phyloP scores from a whole-genome alignment of 805 yeast genomes.

The Sugiyamaella floridensis region DNA sequence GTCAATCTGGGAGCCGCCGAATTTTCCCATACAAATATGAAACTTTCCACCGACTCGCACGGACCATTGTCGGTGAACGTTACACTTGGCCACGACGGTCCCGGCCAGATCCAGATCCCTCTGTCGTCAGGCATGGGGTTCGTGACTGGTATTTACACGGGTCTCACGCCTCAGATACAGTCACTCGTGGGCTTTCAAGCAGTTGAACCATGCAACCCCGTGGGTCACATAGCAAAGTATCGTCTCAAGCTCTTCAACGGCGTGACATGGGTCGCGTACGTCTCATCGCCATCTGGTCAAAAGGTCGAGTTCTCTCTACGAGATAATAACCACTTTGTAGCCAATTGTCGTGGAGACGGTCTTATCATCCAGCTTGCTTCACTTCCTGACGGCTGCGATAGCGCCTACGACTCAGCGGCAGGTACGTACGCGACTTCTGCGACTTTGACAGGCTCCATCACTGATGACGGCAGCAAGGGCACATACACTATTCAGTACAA shows the following conservation, averaged over 20 bases:
- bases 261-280: conserved; percentile 47
- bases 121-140: conserved; percentile 79
- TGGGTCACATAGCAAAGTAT: conserved; percentile 34
- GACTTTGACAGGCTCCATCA: conserved; percentile 39
- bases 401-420: conserved; percentile 55
- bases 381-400: conserved; percentile 14
- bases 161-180: conserved; percentile 41
- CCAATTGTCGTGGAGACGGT: conserved; percentile 30
- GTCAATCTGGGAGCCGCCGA: conserved; percentile 35
- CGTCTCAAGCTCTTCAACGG: conserved; percentile 36
- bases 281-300: conserved; percentile 33
- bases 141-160: conserved; percentile 53
- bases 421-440: conserved; percentile 57
- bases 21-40: conserved; percentile 15
- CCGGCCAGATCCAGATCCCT: conserved; percentile 45
- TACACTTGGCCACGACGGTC: conserved; percentile 34
- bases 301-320: conserved; percentile 16
- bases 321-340: conserved; percentile 16
- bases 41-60: conserved; percentile 34
- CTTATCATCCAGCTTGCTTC: conserved; percentile 14
- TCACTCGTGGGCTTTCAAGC: conserved; percentile 42
- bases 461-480: conserved; percentile 38
- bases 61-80: conserved; percentile 45
- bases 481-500: conserved; percentile 43
- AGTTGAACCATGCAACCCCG: conserved; percentile 31